Evolutionary conservation across 2,329 filamentous ascomycete genomes (phyloP).

Genomic region (Colletotrichum salicis): DNA sequence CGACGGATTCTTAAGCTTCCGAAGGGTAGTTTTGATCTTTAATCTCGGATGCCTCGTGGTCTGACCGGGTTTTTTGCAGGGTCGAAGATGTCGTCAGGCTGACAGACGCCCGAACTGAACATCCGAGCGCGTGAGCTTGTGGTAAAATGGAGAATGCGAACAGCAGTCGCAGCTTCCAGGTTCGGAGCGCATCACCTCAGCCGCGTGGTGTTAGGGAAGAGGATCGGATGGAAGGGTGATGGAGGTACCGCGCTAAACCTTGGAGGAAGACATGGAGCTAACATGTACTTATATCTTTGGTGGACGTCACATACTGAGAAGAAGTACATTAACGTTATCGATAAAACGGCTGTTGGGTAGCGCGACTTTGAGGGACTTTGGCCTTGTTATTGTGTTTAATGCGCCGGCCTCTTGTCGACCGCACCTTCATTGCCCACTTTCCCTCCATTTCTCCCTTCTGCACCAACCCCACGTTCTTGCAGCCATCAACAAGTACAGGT

Average conservation of each 20-base stretch:
- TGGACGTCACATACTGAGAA: not conserved
- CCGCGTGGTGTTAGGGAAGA: conserved; percentile 26
- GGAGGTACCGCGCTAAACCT: conserved; percentile 22
- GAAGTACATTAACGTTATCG: conserved; percentile 23
- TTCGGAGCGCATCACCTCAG: conserved; percentile 25
- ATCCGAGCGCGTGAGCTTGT: conserved; percentile 25
- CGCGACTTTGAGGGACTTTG: conserved; percentile 26
- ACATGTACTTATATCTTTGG: conserved; percentile 7
- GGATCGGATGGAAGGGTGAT: conserved; percentile 21
- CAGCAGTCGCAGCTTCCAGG: conserved; percentile 1
- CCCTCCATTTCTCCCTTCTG: conserved; percentile 44
- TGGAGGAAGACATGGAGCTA: not conserved
- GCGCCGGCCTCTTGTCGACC: conserved; percentile 36
- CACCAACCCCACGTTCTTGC: conserved; percentile 51
- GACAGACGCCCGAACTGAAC: conserved; percentile 27
- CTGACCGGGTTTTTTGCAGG: not conserved
- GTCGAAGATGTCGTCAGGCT: conserved; percentile 25
- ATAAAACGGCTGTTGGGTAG: conserved; percentile 6
- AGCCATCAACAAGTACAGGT: conserved; percentile 40
- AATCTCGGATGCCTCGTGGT: not conserved
- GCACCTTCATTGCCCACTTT: conserved; percentile 38
- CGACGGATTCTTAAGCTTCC: not conserved
- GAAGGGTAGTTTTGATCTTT: not conserved
- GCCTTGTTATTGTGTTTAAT: conserved; percentile 36
- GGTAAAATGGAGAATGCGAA: conserved; percentile 21